These are phyloP conservation scores for Aspergillus hortae DNA, from an alignment of 2,329 filamentous ascomycete species.

Conservation along the genomic window DNA sequence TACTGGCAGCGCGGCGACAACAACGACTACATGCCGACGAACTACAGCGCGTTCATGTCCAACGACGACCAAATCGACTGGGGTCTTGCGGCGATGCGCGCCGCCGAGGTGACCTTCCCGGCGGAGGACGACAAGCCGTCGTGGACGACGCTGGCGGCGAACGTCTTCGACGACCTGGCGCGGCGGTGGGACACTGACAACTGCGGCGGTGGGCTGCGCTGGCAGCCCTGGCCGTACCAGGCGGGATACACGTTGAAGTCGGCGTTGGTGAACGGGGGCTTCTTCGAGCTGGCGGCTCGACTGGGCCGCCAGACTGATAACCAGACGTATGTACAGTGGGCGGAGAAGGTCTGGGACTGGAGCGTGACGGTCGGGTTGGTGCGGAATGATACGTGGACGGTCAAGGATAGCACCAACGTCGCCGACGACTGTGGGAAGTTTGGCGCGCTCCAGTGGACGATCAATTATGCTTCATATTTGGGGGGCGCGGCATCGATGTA, in stretches of 20 bases:
- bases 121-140: no score
- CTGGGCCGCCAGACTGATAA: constrained; percentile 14
- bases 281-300: constrained; percentile 14
- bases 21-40: constrained; percentile 70
- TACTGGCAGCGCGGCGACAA: constrained; percentile 68
- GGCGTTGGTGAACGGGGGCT: constrained; percentile 12
- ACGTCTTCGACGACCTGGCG: no score
- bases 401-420: constrained; percentile 52
- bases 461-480: constrained; percentile 52
- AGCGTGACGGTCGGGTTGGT: constrained; percentile 38
- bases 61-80: constrained; percentile 67
- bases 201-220: constrained; percentile 32
- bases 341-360: constrained; percentile 60
- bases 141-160: no score
- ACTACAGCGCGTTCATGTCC: constrained; percentile 34
- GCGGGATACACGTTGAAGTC: constrained; percentile 13
- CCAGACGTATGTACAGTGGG: constrained; percentile 52
- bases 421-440: constrained; percentile 46
- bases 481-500: constrained; percentile 54
- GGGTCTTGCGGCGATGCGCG: constrained; percentile 56
- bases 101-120: no score
- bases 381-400: constrained; percentile 39
- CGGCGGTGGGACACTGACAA: no score
- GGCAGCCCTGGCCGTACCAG: constrained; percentile 15
- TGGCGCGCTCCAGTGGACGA: constrained; percentile 51